Evolutionary conservation across 192 early-diverging fungal genomes (phyloP).

Genomic region (Backusella australiensis): DNA sequence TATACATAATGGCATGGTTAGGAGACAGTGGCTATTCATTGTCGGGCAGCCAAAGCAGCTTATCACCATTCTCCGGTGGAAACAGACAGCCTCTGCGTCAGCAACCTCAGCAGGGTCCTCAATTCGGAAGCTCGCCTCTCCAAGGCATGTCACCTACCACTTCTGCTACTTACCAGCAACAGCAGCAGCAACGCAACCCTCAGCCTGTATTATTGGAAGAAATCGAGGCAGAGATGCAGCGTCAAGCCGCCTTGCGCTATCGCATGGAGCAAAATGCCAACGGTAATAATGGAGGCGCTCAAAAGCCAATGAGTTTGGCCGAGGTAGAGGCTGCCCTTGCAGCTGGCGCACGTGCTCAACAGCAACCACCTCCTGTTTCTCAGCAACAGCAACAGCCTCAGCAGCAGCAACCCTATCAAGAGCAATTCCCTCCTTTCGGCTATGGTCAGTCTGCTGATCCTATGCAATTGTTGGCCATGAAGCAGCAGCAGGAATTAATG

Average conservation of each 20-base stretch:
- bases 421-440: conserved; percentile 18
- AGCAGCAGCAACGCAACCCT: conserved; percentile 8
- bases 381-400: conserved; percentile 21
- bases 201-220: conserved; percentile 43
- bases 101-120: conserved; percentile 4
- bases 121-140: background rate
- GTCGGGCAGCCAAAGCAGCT: background rate
- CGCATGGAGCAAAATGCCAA: conserved; percentile 5
- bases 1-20: background rate
- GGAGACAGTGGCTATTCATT: conserved; percentile 11
- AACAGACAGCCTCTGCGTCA: conserved; percentile 2
- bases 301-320: conserved; percentile 62
- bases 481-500: conserved; percentile 32
- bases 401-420: conserved; percentile 18
- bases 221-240: conserved; percentile 53
- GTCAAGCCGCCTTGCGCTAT: conserved; percentile 33
- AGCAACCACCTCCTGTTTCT: background rate
- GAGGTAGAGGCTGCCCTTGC: conserved; percentile 68
- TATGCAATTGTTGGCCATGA: conserved; percentile 17
- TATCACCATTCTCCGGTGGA: conserved; percentile 16
- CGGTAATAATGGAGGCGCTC: conserved; percentile 14
- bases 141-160: background rate
- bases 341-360: conserved; percentile 1
- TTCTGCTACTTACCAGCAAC: conserved; percentile 4
- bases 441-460: conserved; percentile 26